phyloP scores from a whole-genome alignment of 768 basidiomycete species.

The Hydnum rufescens region DNA sequence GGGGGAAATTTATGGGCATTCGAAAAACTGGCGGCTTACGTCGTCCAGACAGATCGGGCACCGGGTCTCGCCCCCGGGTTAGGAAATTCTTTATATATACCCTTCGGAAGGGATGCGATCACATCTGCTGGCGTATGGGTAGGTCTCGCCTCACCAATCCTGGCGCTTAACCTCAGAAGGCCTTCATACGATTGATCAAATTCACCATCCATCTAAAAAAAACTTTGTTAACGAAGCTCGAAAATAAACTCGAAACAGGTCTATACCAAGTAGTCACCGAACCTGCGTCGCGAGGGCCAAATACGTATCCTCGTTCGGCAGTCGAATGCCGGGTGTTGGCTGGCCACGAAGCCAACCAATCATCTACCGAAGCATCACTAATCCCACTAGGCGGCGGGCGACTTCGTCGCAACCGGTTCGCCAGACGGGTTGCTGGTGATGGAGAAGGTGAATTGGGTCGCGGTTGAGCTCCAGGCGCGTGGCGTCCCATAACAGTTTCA shows the following conservation, averaged over 20 bases:
- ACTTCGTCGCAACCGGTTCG: too few species aligned
- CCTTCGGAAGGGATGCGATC: background rate
- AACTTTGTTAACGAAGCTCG: background rate
- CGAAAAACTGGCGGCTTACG: background rate
- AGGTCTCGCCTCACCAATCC: background rate
- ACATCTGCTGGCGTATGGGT: background rate
- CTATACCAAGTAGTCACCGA: background rate
- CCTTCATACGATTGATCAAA: background rate
- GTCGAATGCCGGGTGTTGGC: background rate
- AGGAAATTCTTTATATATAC: background rate
- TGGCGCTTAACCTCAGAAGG: background rate
- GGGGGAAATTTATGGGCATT: too few species aligned
- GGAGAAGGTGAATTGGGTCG: too few species aligned
- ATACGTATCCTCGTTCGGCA: too few species aligned
- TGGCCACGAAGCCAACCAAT: background rate
- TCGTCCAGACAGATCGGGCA: constrained; percentile 1
- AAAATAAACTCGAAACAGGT: background rate
- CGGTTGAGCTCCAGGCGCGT: too few species aligned
- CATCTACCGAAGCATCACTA: background rate
- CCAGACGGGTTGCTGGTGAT: too few species aligned
- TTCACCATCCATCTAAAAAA: background rate
- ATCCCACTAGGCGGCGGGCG: background rate
- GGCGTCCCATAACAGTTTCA: too few species aligned
- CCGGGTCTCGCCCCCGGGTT: background rate
- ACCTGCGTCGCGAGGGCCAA: background rate